A percentile compares a stretch with the other conserved stretches of the same genome.
phyloP scores from a whole-genome alignment of 768 basidiomycete genomes.

The Leccinum subtestaceum region DNA sequence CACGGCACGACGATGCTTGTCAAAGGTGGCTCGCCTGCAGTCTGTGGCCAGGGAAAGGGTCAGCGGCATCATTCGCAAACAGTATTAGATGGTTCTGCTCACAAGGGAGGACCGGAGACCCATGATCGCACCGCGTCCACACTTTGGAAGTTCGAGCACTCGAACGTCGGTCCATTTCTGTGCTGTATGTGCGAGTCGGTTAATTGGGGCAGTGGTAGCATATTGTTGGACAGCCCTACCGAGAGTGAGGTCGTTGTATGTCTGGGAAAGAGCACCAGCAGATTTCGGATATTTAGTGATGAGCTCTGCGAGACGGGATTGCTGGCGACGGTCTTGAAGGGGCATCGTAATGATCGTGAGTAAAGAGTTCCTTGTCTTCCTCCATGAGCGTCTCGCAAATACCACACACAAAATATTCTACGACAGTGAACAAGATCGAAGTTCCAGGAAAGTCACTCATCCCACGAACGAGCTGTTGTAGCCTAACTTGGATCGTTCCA shows the following conservation, averaged over 20 bases:
- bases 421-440: slow-evolving; percentile 41
- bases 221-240: slow-evolving; percentile 36
- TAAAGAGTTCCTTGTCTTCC: not conserved
- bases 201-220: not conserved
- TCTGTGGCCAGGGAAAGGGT: slow-evolving; percentile 29
- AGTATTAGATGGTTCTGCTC: slow-evolving; percentile 6
- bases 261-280: slow-evolving; percentile 64
- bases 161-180: slow-evolving; percentile 71
- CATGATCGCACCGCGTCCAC: slow-evolving; percentile 54
- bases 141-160: slow-evolving; percentile 56
- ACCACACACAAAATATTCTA: slow-evolving; percentile 48
- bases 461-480: not conserved
- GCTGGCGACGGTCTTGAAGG: slow-evolving; percentile 32
- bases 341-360: slow-evolving; percentile 11
- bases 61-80: not conserved
- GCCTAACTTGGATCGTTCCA: not conserved
- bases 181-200: slow-evolving; percentile 38
- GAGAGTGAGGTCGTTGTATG: slow-evolving; percentile 69
- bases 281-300: slow-evolving; percentile 59
- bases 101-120: slow-evolving; percentile 57
- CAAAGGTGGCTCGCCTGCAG: slow-evolving; percentile 35
- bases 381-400: slow-evolving; percentile 18
- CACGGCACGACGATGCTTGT: slow-evolving; percentile 57
- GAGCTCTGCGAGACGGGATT: slow-evolving; percentile 44
- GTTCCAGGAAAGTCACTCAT: slow-evolving; percentile 36